A percentile compares a stretch with the other conserved stretches of the same genome.
Conservation (phyloP, 179 eudicot genomes). For the Beta lomatogona region DNA sequence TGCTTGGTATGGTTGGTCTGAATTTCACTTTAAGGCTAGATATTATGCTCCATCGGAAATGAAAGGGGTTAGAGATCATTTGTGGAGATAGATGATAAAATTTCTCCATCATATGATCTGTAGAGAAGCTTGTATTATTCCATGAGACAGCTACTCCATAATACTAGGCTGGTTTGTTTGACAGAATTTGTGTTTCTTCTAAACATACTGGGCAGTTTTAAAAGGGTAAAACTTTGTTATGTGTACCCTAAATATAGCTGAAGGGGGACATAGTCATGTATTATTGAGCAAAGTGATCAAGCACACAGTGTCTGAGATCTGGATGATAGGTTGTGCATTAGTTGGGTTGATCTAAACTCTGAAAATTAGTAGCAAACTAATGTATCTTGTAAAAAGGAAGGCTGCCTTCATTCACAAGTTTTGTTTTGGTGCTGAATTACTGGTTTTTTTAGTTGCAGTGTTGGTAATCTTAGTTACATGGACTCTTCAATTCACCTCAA, state of each 20-base stretch:
- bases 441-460: neutral
- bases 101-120: neutral
- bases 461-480: neutral
- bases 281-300: slow-evolving; percentile 1
- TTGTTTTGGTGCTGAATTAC: neutral
- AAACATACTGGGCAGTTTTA: neutral
- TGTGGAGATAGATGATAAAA: neutral
- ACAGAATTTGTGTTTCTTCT: neutral
- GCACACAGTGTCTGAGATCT: neutral
- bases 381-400: neutral
- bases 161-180: neutral
- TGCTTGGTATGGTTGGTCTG: neutral
- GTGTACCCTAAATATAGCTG: neutral
- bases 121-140: neutral
- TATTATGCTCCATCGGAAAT: neutral
- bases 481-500: too few relatives aligned
- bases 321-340: neutral
- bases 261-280: neutral
- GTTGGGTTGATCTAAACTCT: neutral
- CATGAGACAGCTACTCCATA: neutral
- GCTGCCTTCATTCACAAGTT: neutral
- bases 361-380: neutral
- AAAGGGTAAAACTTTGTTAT: neutral
- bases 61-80: neutral
- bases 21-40: neutral